phyloP scores from a whole-genome alignment of 2,329 filamentous ascomycete species.

The Alternaria rosae region DNA sequence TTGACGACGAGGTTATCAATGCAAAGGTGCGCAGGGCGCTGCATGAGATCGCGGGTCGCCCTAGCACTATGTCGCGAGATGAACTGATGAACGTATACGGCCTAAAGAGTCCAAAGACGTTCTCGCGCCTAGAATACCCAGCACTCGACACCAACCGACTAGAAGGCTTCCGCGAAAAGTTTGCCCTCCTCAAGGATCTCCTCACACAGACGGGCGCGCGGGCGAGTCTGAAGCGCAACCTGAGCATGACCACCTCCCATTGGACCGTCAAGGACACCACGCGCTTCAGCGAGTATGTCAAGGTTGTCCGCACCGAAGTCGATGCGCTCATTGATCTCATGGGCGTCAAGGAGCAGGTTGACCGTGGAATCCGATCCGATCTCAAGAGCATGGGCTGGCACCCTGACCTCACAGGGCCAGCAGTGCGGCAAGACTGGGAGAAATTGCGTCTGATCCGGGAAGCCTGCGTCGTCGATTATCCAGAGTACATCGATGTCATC shows the following conservation, averaged over 20 bases:
- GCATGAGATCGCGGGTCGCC: slow-evolving; percentile 56
- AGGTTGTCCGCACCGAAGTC: slow-evolving; percentile 52
- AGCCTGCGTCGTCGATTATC: slow-evolving; percentile 53
- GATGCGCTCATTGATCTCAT: slow-evolving; percentile 55
- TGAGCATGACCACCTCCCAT: slow-evolving; percentile 45
- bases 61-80: slow-evolving; percentile 48
- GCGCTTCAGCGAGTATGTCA: slow-evolving; percentile 53
- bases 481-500: slow-evolving; percentile 53
- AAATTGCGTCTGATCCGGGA: slow-evolving; percentile 57
- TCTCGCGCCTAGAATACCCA: slow-evolving; percentile 47
- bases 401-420: slow-evolving; percentile 49
- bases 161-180: slow-evolving; percentile 56
- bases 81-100: slow-evolving; percentile 57
- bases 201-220: slow-evolving; percentile 42
- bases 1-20: slow-evolving; percentile 51
- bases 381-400: slow-evolving; percentile 59
- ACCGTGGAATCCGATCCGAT: slow-evolving; percentile 54
- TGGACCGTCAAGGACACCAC: slow-evolving; percentile 54
- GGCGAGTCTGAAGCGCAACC: slow-evolving; percentile 43
- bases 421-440: slow-evolving; percentile 45
- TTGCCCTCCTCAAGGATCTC: slow-evolving; percentile 52
- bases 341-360: slow-evolving; percentile 54
- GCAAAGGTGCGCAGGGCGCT: slow-evolving; percentile 52
- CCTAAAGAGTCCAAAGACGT: slow-evolving; percentile 54
- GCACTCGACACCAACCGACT: slow-evolving; percentile 55